phyloP scores from a whole-genome alignment of 345 rosid genomes.

The Draba incana region DNA sequence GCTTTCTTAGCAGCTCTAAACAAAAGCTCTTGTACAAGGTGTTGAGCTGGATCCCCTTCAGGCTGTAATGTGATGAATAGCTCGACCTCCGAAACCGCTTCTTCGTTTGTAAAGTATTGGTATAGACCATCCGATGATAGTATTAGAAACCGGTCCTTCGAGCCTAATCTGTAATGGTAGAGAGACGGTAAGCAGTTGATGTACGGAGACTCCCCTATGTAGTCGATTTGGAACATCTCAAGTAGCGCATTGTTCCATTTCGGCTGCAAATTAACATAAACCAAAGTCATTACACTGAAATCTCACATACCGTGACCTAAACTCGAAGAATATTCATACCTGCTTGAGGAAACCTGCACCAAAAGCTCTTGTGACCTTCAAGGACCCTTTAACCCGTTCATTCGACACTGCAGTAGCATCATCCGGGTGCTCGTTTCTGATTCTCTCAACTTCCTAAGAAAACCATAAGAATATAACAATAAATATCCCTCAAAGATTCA shows the following conservation, averaged over 20 bases:
- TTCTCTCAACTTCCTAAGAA: conserved; percentile 85
- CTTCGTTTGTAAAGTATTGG: conserved; percentile 88
- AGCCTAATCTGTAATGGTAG: conserved; percentile 76
- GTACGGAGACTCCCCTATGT: conserved; percentile 76
- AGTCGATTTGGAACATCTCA: conserved; percentile 90
- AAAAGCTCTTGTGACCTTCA: conserved; percentile 95
- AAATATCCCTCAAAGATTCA: neutral
- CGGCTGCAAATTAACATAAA: conserved; percentile 55
- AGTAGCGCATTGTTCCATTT: conserved; percentile 88
- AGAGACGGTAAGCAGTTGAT: conserved; percentile 72
- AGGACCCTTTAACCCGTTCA: conserved; percentile 88
- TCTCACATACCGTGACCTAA: neutral
- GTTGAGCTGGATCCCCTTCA: conserved; percentile 97
- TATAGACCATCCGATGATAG: conserved; percentile 87
- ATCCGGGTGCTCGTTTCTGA: conserved; percentile 77
- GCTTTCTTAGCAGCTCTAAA: conserved; percentile 96
- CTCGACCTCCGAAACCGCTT: conserved; percentile 82
- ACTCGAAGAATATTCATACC: conserved; percentile 45
- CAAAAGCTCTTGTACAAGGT: conserved; percentile 80
- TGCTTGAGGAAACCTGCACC: conserved; percentile 96
- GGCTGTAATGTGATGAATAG: conserved; percentile 84
- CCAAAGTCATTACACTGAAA: conserved; percentile 7
- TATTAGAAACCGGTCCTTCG: conserved; percentile 76
- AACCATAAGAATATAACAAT: conserved; percentile 23
- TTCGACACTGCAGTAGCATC: conserved; percentile 71